A percentile compares a stretch with the other conserved stretches of the same genome.
phyloP scores from a whole-genome alignment of 139 green algal species.

The Picochlorum sp. region DNA sequence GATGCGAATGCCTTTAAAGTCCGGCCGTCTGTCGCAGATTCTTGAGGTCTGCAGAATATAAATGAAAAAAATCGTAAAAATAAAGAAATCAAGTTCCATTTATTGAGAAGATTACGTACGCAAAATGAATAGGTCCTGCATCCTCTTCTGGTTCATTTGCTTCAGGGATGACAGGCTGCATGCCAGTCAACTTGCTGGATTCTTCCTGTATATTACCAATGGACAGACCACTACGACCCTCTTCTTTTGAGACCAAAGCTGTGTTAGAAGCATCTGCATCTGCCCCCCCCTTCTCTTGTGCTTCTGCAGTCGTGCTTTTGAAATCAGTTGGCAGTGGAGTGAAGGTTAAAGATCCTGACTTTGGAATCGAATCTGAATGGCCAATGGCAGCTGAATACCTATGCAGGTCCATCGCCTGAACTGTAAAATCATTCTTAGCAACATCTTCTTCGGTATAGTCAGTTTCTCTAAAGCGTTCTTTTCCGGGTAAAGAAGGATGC shows the following conservation, averaged over 20 bases:
- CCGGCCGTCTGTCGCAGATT: constrained; percentile 4
- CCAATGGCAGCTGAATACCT: background rate
- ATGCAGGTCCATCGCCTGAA: constrained; percentile 6
- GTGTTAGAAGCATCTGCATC: too few relatives aligned
- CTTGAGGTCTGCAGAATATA: background rate
- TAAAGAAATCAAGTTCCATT: background rate
- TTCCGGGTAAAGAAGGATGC: constrained; percentile 16
- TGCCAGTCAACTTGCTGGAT: too few relatives aligned
- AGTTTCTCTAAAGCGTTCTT: constrained; percentile 11
- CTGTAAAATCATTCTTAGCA: constrained; percentile 16
- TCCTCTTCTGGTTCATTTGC: too few relatives aligned
- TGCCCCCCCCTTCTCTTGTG: too few relatives aligned
- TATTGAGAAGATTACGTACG: background rate
- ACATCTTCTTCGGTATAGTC: constrained; percentile 2
- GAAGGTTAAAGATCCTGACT: background rate
- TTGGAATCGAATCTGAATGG: constrained; percentile 3
- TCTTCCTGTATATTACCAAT: too few relatives aligned
- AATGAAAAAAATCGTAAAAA: background rate
- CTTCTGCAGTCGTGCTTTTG: background rate
- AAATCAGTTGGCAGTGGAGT: background rate
- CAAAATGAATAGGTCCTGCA: constrained; percentile 17
- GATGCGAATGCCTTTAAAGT: background rate
- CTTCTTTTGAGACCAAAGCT: too few relatives aligned
- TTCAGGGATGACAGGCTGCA: too few relatives aligned
- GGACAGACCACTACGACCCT: too few relatives aligned